These are phyloP conservation scores for Spizellomyces sp. DNA, from an alignment of 192 early-diverging fungal species.

Conservation along the genomic window DNA sequence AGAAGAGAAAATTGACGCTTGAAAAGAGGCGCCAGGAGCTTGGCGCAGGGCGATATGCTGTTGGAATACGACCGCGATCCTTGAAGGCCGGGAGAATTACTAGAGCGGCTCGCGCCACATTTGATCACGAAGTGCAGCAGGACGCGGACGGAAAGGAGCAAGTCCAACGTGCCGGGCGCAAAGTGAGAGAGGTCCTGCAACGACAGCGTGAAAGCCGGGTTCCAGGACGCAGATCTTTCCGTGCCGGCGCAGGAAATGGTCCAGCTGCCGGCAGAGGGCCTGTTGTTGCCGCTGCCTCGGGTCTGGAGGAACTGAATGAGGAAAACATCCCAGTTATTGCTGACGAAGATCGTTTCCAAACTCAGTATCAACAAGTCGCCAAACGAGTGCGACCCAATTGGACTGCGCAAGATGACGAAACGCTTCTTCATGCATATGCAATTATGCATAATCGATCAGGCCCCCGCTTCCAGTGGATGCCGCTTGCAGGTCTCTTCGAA, in stretches of 20 bases:
- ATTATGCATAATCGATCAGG: slow-evolving; percentile 16
- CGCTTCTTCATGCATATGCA: slow-evolving; percentile 39
- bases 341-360: slow-evolving; percentile 27
- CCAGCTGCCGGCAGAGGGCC: slow-evolving; percentile 13
- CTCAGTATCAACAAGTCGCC: slow-evolving; percentile 5
- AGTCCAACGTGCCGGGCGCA: neutral
- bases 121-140: slow-evolving; percentile 4
- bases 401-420: slow-evolving; percentile 32
- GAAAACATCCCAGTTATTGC: slow-evolving; percentile 24
- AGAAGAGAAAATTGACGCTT: slow-evolving; percentile 7
- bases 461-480: slow-evolving; percentile 35
- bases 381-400: slow-evolving; percentile 27
- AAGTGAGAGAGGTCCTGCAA: neutral
- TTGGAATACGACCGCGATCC: neutral
- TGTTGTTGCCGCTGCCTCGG: slow-evolving; percentile 5
- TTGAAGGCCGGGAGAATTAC: too few relatives aligned
- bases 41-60: neutral
- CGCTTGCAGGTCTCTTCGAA: slow-evolving; percentile 21
- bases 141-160: neutral
- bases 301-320: slow-evolving; percentile 14
- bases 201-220: slow-evolving; percentile 6
- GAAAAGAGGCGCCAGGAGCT: neutral
- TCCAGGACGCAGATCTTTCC: slow-evolving; percentile 3
- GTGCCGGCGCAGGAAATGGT: slow-evolving; percentile 8
- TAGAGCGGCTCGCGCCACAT: too few relatives aligned